Evolutionary conservation across 371 early-diverging fungal species (phyloP).

Genomic region (Syncephalis plumigaleata): DNA sequence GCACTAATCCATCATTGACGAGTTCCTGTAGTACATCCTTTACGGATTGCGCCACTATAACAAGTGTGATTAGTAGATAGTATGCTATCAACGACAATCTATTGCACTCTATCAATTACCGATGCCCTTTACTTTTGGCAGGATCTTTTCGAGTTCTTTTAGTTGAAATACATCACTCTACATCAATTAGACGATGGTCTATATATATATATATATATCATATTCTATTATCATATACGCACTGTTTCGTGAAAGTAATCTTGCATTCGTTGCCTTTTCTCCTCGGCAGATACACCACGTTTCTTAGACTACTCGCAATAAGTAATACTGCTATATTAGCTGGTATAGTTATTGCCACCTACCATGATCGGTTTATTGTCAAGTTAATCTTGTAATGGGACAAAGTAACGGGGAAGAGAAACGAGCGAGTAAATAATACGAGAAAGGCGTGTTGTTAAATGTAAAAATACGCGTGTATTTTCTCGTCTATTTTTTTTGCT

Average conservation of each 20-base stretch:
- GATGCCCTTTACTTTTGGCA: slow-evolving; percentile 74
- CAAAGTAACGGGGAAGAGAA: no score
- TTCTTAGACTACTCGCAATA: no score
- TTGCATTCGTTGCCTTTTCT: slow-evolving; percentile 60
- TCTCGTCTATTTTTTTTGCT: no score
- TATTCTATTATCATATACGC: slow-evolving; percentile 3
- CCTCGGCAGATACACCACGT: slow-evolving; percentile 42
- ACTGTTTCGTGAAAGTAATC: slow-evolving; percentile 69
- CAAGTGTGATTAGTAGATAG: no score
- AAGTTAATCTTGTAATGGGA: no score
- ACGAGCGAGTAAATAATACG: no score
- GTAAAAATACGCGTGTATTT: no score
- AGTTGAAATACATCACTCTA: slow-evolving; percentile 52
- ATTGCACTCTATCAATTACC: slow-evolving; percentile 18
- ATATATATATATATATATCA: background rate
- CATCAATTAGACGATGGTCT: background rate
- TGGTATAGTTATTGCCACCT: no score
- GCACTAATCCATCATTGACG: slow-evolving; percentile 78
- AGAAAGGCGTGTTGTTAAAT: no score
- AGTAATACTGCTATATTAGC: no score
- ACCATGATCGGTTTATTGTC: no score
- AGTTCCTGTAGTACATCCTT: slow-evolving; percentile 81
- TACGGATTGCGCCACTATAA: slow-evolving; percentile 55
- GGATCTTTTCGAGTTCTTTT: slow-evolving; percentile 86
- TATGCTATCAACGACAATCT: background rate